A percentile compares a stretch with the other conserved stretches of the same genome.
Conservation (phyloP, 495 filamentous ascomycete genomes). For the Podospora conica region DNA sequence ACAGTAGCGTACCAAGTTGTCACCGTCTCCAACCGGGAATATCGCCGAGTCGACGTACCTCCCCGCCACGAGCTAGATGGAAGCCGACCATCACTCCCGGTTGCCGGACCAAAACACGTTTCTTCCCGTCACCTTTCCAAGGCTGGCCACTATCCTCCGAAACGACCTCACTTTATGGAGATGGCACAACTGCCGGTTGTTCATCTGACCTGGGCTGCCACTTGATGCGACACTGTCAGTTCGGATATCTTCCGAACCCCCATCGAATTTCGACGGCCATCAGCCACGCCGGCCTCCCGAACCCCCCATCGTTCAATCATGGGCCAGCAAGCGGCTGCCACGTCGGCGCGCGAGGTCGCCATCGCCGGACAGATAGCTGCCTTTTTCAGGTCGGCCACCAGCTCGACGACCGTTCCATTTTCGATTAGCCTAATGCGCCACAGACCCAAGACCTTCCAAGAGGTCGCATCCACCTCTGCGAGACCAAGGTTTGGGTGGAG, state of each 20-base stretch:
- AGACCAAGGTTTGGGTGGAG: neutral
- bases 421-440: neutral
- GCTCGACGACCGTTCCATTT: neutral
- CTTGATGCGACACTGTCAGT: neutral
- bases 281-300: neutral
- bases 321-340: neutral
- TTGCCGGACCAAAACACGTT: neutral
- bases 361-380: neutral
- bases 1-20: neutral
- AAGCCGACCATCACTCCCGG: neutral
- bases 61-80: neutral
- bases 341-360: neutral
- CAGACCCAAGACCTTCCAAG: neutral
- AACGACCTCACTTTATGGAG: neutral
- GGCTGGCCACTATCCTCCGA: neutral
- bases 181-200: neutral
- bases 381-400: neutral
- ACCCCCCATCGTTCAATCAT: neutral
- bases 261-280: neutral
- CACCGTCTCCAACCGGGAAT: neutral
- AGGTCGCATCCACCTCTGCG: neutral
- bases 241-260: neutral
- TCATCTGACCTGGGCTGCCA: neutral
- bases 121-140: neutral
- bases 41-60: neutral